Evolutionary conservation across 371 early-diverging fungal species (phyloP), one percentile per base, ranked within the genome.

Genomic region (Basidiobolus meristosporus): DNA sequence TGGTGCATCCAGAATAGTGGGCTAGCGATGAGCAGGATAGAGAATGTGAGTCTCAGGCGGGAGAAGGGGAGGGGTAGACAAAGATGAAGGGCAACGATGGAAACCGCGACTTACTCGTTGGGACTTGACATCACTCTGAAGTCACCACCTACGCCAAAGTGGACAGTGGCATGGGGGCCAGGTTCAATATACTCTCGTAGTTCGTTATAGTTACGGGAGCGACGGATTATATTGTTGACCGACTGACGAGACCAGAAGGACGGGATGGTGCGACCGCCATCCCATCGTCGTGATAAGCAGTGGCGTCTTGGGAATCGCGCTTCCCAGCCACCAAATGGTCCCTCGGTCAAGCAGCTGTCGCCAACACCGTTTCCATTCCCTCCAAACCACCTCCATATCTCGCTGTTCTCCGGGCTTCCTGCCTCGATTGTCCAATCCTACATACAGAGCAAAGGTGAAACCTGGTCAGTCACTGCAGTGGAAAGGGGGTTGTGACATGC

Each of bases 11-110:
- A n/a, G n/a, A n/a, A n/a, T n/a, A n/a, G n/a, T n/a, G n/a, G 70
- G 73, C 35, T 69, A 41, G 39, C 42, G 69, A 46, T 72, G 72
- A 12, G 70, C 42, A 18, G 70, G 71, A 34, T 18, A 16, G 18
- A 12, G 5, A 4, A 34, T 31, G n/a, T n/a, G n/a, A n/a, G n/a
- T n/a, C n/a, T n/a, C n/a, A n/a, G n/a, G n/a, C n/a, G n/a, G n/a
- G n/a, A n/a, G n/a, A n/a, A n/a, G n/a, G n/a, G n/a, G n/a, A n/a
- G n/a, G n/a, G n/a, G n/a, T n/a, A n/a, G n/a, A n/a, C n/a, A n/a
- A n/a, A n/a, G n/a, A n/a, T n/a, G n/a, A n/a, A n/a, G n/a, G n/a
- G n/a, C n/a, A n/a, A n/a, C n/a, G n/a, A n/a, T n/a, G n/a, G n/a
- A n/a, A n/a, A n/a, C n/a, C n/a, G n/a, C n/a, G n/a, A 34, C 34